These are phyloP conservation scores for Kodamaea ohmeri DNA, from an alignment of 1,139 yeast genomes.

Conservation along the genomic window DNA sequence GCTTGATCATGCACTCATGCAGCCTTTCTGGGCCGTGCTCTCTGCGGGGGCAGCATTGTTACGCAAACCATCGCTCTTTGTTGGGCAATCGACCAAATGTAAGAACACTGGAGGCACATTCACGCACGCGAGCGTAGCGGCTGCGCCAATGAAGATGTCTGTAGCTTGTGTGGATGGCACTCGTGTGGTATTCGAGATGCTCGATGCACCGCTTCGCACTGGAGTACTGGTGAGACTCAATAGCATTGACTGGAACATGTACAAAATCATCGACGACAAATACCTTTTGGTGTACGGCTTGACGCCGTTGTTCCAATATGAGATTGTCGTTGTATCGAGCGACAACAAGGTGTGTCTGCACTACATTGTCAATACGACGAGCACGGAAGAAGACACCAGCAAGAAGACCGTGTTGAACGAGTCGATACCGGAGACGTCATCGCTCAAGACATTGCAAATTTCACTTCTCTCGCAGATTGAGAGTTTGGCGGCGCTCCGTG, in stretches of 20 bases:
- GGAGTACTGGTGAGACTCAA: conserved; percentile 43
- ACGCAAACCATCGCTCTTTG: conserved; percentile 36
- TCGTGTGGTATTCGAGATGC: conserved; percentile 40
- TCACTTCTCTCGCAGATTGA: conserved; percentile 62
- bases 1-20: conserved; percentile 29
- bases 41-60: conserved; percentile 60
- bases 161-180: conserved; percentile 33
- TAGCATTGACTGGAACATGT: conserved; percentile 58
- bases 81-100: conserved; percentile 17
- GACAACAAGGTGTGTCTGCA: conserved; percentile 31
- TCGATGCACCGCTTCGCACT: background rate
- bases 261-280: conserved; percentile 36
- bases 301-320: conserved; percentile 67
- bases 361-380: conserved; percentile 36
- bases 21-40: conserved; percentile 67
- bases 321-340: conserved; percentile 52
- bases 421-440: conserved; percentile 42
- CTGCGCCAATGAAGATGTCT: conserved; percentile 20
- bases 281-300: conserved; percentile 58
- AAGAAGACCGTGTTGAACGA: conserved; percentile 26
- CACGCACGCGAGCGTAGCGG: conserved; percentile 7
- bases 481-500: conserved; percentile 48
- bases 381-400: conserved; percentile 24
- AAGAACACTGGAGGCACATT: conserved; percentile 22
- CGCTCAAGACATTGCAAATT: conserved; percentile 58